Base-by-base conservation (phyloP, 1,284 basidiomycete genomes). In the Flammula alnicola region DNA sequence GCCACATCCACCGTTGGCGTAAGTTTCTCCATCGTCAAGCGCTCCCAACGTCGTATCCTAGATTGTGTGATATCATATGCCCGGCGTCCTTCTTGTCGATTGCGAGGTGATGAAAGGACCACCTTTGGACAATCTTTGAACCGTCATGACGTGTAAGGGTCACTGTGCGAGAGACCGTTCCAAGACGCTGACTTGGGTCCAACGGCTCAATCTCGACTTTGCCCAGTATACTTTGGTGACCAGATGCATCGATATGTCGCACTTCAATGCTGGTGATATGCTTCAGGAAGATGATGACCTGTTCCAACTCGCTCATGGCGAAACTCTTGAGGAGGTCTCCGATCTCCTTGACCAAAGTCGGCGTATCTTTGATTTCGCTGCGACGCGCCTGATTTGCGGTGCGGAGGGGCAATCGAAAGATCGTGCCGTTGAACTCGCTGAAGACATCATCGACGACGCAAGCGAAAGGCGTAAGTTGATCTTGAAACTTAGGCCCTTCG, bases 341-440 rank as follows among this genome's bases (percentile, higher is more conserved):
- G 17, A 78, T 72, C 32, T 75, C 72, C 17, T 39, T 3, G n/a
- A 39, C 25, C 3, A 48, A 39, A 5, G 55, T 56, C n/a, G 47
- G 3, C 51, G 32, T 3, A 57, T 45, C 3, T 20, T 74, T 64
- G 12, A 61, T 54, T 32, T 71, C 67, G 16, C 59, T 55, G 32
- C 66, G 71, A 47, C 73, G 63, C 3, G 58, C 54, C 44, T 69
- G 69, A 0, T 59, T 42, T 6, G 47, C 26, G 1, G 56, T 63
- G 2, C 78, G 72, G 19, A 80, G 60, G 0, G 78, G 76, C 3
- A 80, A 67, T 1, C 78, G 72, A 30, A 80, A 69, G 36, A 71
- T 56, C 26, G 30, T 56, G 14, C 35, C 52, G 25, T 30, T 49
- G 27, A 41, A 12, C 16, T 40, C 46, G 9, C 31, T 32, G 14